phyloP scores from a whole-genome alignment of 2,329 filamentous ascomycete genomes.

The Trichoderma sp. region DNA sequence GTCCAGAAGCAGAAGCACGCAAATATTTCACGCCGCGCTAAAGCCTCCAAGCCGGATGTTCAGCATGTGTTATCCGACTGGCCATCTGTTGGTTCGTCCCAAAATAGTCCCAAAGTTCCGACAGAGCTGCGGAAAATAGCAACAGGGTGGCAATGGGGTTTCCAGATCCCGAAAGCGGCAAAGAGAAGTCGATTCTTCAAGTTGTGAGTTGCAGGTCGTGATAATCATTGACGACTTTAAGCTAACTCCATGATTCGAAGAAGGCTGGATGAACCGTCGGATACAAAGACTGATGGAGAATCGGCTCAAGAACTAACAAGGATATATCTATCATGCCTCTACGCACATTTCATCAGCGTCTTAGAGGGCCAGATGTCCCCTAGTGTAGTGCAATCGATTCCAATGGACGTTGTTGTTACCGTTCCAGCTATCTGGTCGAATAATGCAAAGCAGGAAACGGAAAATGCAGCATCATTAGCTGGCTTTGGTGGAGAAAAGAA shows the following conservation, averaged over 20 bases:
- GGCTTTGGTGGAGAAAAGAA: slow-evolving; percentile 43
- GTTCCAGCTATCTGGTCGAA: slow-evolving; percentile 63
- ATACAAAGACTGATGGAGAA: slow-evolving; percentile 35
- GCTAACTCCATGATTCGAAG: slow-evolving; percentile 26
- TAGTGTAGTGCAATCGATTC: slow-evolving; percentile 44
- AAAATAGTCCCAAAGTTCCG: slow-evolving; percentile 48
- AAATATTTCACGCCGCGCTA: slow-evolving; percentile 25
- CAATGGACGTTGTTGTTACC: slow-evolving; percentile 56
- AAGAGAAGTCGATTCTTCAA: slow-evolving; percentile 49
- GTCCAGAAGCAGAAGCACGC: slow-evolving; percentile 22
- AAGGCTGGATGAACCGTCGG: slow-evolving; percentile 39
- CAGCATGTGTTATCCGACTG: slow-evolving; percentile 47
- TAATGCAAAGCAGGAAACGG: slow-evolving; percentile 52
- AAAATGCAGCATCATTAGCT: slow-evolving; percentile 41
- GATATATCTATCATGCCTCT: slow-evolving; percentile 49
- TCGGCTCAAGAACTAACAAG: slow-evolving; percentile 40
- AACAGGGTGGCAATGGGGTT: slow-evolving; percentile 51
- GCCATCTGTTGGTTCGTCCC: slow-evolving; percentile 40
- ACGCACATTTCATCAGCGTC: slow-evolving; percentile 49
- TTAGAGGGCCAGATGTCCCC: slow-evolving; percentile 46
- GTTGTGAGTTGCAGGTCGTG: slow-evolving; percentile 40
- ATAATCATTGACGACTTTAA: background rate
- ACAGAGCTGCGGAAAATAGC: slow-evolving; percentile 48
- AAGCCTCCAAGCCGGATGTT: slow-evolving; percentile 39
- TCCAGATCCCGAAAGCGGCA: slow-evolving; percentile 46